These are phyloP conservation scores for Physcomitrium patens DNA, from an alignment of 225 moss, liverwort and hornwort genomes.

Conservation along the genomic window DNA sequence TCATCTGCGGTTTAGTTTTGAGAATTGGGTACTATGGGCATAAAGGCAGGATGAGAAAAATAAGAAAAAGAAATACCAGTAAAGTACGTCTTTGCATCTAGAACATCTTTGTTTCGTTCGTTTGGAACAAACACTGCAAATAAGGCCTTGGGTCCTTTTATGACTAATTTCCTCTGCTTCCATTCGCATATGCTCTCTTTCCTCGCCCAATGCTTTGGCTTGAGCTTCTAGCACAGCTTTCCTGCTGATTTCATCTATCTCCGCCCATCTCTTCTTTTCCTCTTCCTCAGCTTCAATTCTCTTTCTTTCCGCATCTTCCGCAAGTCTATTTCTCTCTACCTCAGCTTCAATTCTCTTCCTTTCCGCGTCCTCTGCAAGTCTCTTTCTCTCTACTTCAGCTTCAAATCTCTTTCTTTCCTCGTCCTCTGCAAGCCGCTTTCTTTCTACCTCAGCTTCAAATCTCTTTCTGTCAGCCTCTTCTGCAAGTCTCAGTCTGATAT, in stretches of 20 bases:
- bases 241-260: conserved; percentile 32
- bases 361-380: neutral
- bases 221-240: conserved; percentile 45
- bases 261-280: too few species aligned
- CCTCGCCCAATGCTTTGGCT: conserved; percentile 35
- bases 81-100: conserved; percentile 76
- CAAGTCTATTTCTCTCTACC: neutral
- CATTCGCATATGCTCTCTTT: conserved; percentile 30
- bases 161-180: conserved; percentile 30
- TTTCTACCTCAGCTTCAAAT: conserved; percentile 39
- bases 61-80: conserved; percentile 62
- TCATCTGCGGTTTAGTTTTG: neutral
- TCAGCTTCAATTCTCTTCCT: conserved; percentile 60
- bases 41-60: conserved; percentile 10
- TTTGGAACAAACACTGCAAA: conserved; percentile 67
- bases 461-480: conserved; percentile 36
- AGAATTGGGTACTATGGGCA: neutral
- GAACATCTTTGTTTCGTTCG: conserved; percentile 69
- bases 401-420: conserved; percentile 16
- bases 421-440: conserved; percentile 27
- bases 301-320: conserved; percentile 28
- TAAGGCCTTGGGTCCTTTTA: conserved; percentile 20
- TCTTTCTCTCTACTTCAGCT: conserved; percentile 42
- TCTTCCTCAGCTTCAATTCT: conserved; percentile 48
- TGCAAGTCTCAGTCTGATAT: conserved; percentile 34